These are phyloP conservation scores for Colletotrichum orbiculare DNA, from an alignment of 2,329 filamentous ascomycete species.

Conservation along the genomic window DNA sequence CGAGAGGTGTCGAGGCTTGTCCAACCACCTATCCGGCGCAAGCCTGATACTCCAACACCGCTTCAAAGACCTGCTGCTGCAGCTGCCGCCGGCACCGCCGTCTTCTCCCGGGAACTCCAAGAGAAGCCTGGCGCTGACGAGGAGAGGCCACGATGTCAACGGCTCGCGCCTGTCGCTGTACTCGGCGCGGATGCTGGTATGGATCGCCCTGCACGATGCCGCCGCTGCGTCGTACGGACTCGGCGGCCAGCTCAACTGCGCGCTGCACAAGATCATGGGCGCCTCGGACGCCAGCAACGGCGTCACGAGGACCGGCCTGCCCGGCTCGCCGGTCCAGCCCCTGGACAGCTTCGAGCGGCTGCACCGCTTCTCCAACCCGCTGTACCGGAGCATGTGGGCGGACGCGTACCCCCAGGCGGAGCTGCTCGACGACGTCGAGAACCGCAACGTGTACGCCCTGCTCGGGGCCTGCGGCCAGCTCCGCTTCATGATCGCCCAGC, in stretches of 20 bases:
- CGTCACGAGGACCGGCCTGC: slow-evolving; percentile 15
- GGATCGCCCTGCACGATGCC: slow-evolving; percentile 41
- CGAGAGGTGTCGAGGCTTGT: slow-evolving; percentile 42
- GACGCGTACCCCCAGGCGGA: slow-evolving; percentile 47
- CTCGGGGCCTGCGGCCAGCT: slow-evolving; percentile 45
- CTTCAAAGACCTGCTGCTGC: too few species aligned
- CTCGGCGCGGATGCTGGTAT: too few species aligned
- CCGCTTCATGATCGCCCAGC: slow-evolving; percentile 46
- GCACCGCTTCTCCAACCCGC: slow-evolving; percentile 46
- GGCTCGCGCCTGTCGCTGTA: too few species aligned
- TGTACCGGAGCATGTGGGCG: slow-evolving; percentile 48
- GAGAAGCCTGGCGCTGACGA: too few species aligned
- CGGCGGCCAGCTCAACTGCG: slow-evolving; percentile 46
- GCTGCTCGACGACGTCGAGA: slow-evolving; percentile 49
- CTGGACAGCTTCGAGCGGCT: slow-evolving; percentile 42
- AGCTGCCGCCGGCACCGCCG: too few species aligned
- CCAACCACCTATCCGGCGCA: slow-evolving; percentile 43
- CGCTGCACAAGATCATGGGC: slow-evolving; percentile 39
- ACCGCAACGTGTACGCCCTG: slow-evolving; percentile 46
- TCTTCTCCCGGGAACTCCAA: too few species aligned
- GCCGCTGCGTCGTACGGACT: slow-evolving; percentile 46
- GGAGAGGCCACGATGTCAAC: too few species aligned
- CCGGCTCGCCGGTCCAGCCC: slow-evolving; percentile 12
- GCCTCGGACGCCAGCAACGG: neutral
- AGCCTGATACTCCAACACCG: too few species aligned